Evolutionary conservation across 208 protist species (phyloP), one percentile per base, ranked within the genome.

Genomic region (Plasmodiophora brassicae): DNA sequence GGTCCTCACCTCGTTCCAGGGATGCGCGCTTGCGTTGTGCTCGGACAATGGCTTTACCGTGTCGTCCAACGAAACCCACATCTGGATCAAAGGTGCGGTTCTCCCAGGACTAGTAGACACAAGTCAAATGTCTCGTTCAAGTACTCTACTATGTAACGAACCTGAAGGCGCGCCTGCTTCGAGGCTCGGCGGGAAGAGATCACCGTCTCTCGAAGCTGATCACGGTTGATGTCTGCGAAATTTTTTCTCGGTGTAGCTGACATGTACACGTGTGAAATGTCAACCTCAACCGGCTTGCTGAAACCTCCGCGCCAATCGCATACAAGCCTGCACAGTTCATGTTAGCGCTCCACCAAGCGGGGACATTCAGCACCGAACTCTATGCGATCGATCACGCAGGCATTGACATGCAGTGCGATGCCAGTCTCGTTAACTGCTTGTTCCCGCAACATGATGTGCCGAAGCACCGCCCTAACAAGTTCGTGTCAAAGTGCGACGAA

Each of bases 271-370:
- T 78, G 65, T 36, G 65, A 78, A 44, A 78, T 14, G 10, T 78
- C 65, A 38, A 78, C 5, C n/a, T 78, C 65, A 78, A 78, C 65
- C 20, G 65, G 65, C 41, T 78, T 78, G 65, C 41, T 78, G n/a
- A 78, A 78, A 38, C 65, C 65, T 14, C 32, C 32, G 10, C 65
- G 32, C 65, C 65, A 78, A 32, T 78, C 65, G n/a, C 65, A 78
- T 14, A 78, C 65, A 78, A 78, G n/a, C 65, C 65, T 78, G n/a
- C 32, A 78, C 10, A 36, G n/a, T 78, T n/a, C n/a, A n/a, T n/a
- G n/a, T n/a, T n/a, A n/a, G n/a, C n/a, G n/a, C 65, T 44, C 32
- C 5, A 78, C 20, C n/a, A 78, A 78, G n/a, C 5, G 5, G 14
- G 65, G 5, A 5, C 41, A 28, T 57, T 57, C 50, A 14, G 14